A percentile compares a stretch with the other conserved stretches of the same genome.
phyloP scores from a whole-genome alignment of 176 grass and related monocot genomes.

The barley (Hordeum vulgare) region MorexV3_pseudomolecules_assembly NC_058519.1:70458425-70458924 shows the following conservation, averaged over 20 bases:
- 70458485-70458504: not conserved
- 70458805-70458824: constrained; percentile 42
- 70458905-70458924: constrained; percentile 80
- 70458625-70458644: not conserved
- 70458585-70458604: not conserved
- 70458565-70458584: not conserved
- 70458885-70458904: constrained; percentile 82
- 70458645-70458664: not conserved
- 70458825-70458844: constrained; percentile 2
- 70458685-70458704: constrained; percentile 50
- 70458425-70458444: not conserved
- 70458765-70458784: constrained; percentile 68
- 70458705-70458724: constrained; percentile 36
- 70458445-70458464: not conserved
- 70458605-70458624: not conserved
- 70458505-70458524: not conserved
- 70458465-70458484: not conserved
- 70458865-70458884: constrained; percentile 77
- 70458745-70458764: constrained; percentile 59
- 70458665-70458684: constrained; percentile 84
- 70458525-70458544: not conserved
- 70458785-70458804: constrained; percentile 41
- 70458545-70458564: not conserved
- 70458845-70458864: constrained; percentile 54
- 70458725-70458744: constrained; percentile 78